A percentile compares a stretch with the other conserved stretches of the same genome.
Evolutionary conservation across 73 alveolate genomes (phyloP).

Genomic region (Paramecium octaurelia): DNA sequence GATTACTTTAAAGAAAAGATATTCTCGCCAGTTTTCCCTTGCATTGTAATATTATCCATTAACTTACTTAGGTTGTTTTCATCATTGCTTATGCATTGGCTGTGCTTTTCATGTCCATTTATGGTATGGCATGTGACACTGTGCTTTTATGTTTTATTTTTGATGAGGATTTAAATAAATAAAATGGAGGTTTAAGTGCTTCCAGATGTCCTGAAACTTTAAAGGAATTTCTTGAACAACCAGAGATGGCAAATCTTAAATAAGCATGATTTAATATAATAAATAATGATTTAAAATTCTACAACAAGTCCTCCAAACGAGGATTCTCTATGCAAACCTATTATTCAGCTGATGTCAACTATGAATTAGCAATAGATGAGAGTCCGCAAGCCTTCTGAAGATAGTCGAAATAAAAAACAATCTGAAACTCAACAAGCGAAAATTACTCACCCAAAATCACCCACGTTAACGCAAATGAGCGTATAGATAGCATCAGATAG

Average conservation of each 20-base stretch:
- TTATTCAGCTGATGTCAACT: not conserved
- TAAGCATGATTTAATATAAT: constrained; percentile 26
- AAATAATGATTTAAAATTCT: constrained; percentile 16
- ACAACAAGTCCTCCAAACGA: constrained; percentile 30
- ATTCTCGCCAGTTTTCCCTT: constrained; percentile 80
- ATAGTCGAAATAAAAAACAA: not conserved
- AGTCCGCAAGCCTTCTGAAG: not conserved
- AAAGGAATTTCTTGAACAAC: constrained; percentile 27
- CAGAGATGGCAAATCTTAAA: constrained; percentile 4
- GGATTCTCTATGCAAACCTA: constrained; percentile 8
- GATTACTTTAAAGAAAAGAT: constrained; percentile 70
- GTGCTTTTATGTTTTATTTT: constrained; percentile 78
- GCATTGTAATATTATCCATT: constrained; percentile 29
- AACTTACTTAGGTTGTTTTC: constrained; percentile 65
- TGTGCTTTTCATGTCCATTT: constrained; percentile 78
- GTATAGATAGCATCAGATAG: not conserved
- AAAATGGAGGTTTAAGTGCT: constrained; percentile 49
- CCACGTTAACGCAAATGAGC: not conserved
- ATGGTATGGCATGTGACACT: constrained; percentile 90
- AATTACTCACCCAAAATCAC: not conserved
- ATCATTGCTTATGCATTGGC: constrained; percentile 76
- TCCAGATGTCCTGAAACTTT: constrained; percentile 58
- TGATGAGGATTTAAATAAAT: constrained; percentile 82
- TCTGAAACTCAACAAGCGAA: not conserved
- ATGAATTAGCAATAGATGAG: not conserved